Percentiles rank a stretch among this genome's conserved stretches.
Conservation (phyloP, 129 eudicot genomes). For the Tagetes patula region DNA sequence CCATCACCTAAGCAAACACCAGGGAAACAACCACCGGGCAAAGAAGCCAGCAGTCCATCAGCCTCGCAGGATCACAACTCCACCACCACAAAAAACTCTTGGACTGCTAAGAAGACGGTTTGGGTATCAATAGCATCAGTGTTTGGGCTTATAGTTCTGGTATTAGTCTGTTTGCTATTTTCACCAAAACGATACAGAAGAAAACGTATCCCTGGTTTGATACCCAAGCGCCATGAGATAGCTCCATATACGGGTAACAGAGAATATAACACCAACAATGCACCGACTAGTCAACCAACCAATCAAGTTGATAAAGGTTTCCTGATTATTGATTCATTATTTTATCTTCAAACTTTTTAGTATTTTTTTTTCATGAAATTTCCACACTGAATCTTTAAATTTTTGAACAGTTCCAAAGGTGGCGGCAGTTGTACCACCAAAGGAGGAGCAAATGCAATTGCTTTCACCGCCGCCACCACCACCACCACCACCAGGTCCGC, state of each 20-base stretch:
- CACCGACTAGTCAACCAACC: slow-evolving; percentile 42
- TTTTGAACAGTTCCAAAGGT: slow-evolving; percentile 47
- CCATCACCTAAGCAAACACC: slow-evolving; percentile 51
- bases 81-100: slow-evolving; percentile 35
- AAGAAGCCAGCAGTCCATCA: slow-evolving; percentile 59
- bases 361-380: neutral
- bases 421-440: slow-evolving; percentile 42
- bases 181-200: slow-evolving; percentile 55
- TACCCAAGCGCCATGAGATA: slow-evolving; percentile 65
- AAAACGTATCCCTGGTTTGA: slow-evolving; percentile 44
- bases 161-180: slow-evolving; percentile 54
- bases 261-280: slow-evolving; percentile 51
- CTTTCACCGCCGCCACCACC: slow-evolving; percentile 27
- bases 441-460: slow-evolving; percentile 48
- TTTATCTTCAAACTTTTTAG: neutral
- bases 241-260: slow-evolving; percentile 60
- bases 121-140: slow-evolving; percentile 74
- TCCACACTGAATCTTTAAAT: neutral
- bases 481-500: slow-evolving; percentile 28
- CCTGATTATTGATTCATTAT: neutral
- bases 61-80: slow-evolving; percentile 45
- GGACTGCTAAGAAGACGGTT: slow-evolving; percentile 55
- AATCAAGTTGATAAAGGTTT: slow-evolving; percentile 67
- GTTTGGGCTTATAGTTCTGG: slow-evolving; percentile 55
- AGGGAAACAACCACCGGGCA: slow-evolving; percentile 45